phyloP scores from a whole-genome alignment of 2,329 filamentous ascomycete species.

The Penicillium sp. region DNA sequence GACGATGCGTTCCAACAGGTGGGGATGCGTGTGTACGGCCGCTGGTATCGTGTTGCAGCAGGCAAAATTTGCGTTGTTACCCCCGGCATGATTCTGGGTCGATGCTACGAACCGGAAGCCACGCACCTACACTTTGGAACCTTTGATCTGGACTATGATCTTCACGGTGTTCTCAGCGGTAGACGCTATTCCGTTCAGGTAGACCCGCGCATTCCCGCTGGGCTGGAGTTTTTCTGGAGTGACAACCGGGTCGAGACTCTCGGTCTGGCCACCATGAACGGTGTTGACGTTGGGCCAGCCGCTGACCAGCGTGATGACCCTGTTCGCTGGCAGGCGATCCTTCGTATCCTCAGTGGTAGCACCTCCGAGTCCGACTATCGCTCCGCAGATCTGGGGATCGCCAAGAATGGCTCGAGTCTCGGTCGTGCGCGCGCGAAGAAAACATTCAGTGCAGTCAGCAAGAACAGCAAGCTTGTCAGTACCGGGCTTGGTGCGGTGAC shows the following conservation, averaged over 20 bases:
- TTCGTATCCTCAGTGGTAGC: conserved; percentile 41
- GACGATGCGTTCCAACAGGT: conserved; percentile 33
- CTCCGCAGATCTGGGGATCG: conserved; percentile 24
- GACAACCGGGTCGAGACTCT: conserved; percentile 53
- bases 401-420: conserved; percentile 5
- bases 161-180: conserved; percentile 42
- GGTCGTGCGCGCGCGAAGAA: conserved; percentile 1
- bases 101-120: conserved; percentile 49
- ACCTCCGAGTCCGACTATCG: conserved; percentile 20
- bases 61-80: conserved; percentile 43
- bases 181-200: conserved; percentile 42
- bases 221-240: conserved; percentile 52
- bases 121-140: conserved; percentile 42
- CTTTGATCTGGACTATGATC: conserved; percentile 41
- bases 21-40: conserved; percentile 42
- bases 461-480: conserved; percentile 37
- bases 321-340: conserved; percentile 42
- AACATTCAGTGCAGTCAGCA: conserved; percentile 29
- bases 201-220: conserved; percentile 45
- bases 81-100: conserved; percentile 49
- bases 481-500: conserved; percentile 24
- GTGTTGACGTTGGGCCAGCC: conserved; percentile 44
- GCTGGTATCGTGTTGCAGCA: conserved; percentile 48
- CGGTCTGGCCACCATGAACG: conserved; percentile 51
- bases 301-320: conserved; percentile 41